These are phyloP conservation scores for Durusdinium trenchii DNA, from an alignment of 73 alveolate genomes.

Conservation along the genomic window DNA sequence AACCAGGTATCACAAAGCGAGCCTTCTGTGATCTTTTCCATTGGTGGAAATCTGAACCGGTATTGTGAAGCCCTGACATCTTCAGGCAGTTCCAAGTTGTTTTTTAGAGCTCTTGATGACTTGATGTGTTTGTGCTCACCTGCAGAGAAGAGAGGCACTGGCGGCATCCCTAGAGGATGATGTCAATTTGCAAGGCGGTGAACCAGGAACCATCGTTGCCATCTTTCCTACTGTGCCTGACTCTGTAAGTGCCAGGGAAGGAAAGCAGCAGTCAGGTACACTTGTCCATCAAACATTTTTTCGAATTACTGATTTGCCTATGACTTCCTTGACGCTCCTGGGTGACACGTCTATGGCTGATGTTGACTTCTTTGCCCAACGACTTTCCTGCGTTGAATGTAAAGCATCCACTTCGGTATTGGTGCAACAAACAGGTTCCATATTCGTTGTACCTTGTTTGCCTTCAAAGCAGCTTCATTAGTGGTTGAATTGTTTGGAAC, in stretches of 20 bases:
- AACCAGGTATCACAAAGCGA: background rate
- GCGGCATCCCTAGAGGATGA: background rate
- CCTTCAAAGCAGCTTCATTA: background rate
- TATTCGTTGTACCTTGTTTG: background rate
- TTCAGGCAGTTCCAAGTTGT: background rate
- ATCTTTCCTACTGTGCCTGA: background rate
- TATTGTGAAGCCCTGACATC: background rate
- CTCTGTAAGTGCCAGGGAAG: background rate
- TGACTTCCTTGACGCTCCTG: background rate
- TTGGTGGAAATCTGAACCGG: background rate
- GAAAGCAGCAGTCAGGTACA: background rate
- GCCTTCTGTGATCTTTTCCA: background rate
- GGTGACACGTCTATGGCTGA: background rate
- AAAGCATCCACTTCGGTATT: background rate
- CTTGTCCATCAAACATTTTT: background rate
- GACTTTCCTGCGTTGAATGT: background rate
- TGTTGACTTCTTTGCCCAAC: constrained; percentile 5
- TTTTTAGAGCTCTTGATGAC: background rate
- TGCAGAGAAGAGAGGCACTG: background rate
- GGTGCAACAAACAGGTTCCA: background rate
- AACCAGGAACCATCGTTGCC: background rate
- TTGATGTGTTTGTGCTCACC: background rate
- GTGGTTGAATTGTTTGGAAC: no score
- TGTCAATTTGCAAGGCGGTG: background rate
- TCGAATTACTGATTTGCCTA: background rate